phyloP scores from a whole-genome alignment of 225 moss, liverwort and hornwort genomes.

The Ulota crispa region DNA sequence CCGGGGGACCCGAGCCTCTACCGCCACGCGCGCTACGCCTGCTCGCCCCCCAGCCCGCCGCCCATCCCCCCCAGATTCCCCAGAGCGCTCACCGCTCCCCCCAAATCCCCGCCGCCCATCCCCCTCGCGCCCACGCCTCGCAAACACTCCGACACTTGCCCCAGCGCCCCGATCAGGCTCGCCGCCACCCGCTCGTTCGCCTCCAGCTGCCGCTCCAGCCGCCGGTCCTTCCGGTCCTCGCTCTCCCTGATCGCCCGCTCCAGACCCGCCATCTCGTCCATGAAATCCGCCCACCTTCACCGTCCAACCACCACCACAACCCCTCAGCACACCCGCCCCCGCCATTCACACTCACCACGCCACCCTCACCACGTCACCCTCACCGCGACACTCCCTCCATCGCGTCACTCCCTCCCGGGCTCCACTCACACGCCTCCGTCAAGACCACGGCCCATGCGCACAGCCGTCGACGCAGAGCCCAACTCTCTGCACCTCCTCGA shows the following conservation, averaged over 20 bases:
- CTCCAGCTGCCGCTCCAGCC: constrained; percentile 60
- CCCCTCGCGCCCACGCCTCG: constrained; percentile 34
- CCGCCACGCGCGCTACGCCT: constrained; percentile 15
- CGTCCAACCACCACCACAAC: background rate
- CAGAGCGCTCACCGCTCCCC: constrained; percentile 43
- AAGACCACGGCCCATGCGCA: background rate
- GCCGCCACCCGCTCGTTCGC: constrained; percentile 54
- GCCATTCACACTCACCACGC: background rate
- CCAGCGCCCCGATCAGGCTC: constrained; percentile 50
- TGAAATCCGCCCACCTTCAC: constrained; percentile 52
- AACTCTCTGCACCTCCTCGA: background rate
- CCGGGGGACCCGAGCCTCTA: background rate
- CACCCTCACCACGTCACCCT: background rate
- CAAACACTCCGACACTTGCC: constrained; percentile 54
- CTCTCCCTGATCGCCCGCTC: constrained; percentile 61
- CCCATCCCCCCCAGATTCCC: constrained; percentile 51
- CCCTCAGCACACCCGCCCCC: background rate
- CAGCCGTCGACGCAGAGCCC: background rate
- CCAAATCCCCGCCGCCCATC: constrained; percentile 37
- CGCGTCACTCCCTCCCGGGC: background rate
- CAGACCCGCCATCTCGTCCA: constrained; percentile 54
- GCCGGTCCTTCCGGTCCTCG: constrained; percentile 60
- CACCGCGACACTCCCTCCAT: background rate
- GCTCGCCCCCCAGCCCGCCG: constrained; percentile 42
- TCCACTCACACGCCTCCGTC: background rate